Evolutionary conservation across 805 yeast genomes (phyloP), one percentile per base, ranked within the genome.

Genomic region (Pichia cephalocereana): DNA sequence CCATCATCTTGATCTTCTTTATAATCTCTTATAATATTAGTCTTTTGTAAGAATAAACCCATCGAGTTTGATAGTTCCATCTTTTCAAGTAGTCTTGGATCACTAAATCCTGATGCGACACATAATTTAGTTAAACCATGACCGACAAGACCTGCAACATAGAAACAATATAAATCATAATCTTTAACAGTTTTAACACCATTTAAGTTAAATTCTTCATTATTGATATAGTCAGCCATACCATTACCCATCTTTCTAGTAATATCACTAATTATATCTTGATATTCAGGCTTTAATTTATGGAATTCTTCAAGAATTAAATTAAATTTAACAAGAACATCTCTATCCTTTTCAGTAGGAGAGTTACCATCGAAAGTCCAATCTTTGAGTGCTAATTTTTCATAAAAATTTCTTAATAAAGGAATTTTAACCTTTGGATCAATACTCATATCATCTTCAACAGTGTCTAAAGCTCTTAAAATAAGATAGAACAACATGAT

Each of bases 61-160:
- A 93, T 91, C 38, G 91, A 80, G 59, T 85, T 82, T 61, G 82
- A 78, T 58, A 82, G 72, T 39, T 72, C 68, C 60, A 79, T 77
- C 50, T 79, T 70, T 47, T 80, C 75, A n/a, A 69, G 61, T 41
- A 81, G 66, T 27, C 71, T 71, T 1, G 70, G 63, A 48, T 80
- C 77, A 38, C 86, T 85, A 61, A 86, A 88, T 15, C 72, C 64
- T 28, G 96, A 95, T 40, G 80, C 72, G 18, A 86, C 83, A 58
- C 88, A 79, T 66, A 93, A 71, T 53, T 84, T 77, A 11, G 98
- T 89, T 56, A 89, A 72, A 3, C 99, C 99, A 61, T 89, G 96
- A 49, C 99, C 99, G 39, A 93, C 98, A 46, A 93, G 73, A 2
- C 99, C 99, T 2, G 99, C 99, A 50, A 93, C 99, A 61, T 90